Conservation (phyloP, 306 rosid species). For the cucumber (Cucumis sativus) region DNA sequence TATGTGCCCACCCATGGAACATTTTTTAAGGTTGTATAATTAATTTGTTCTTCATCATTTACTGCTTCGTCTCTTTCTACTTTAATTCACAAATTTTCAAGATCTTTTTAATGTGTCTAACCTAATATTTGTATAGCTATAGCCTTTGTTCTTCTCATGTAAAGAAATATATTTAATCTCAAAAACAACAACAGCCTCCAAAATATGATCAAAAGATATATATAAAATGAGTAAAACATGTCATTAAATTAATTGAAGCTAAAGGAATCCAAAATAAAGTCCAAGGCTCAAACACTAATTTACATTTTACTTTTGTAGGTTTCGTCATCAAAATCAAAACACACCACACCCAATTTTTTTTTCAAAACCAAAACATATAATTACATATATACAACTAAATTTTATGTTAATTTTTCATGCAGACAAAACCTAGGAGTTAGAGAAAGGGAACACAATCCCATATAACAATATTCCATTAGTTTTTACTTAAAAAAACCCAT, state of each 20-base stretch:
- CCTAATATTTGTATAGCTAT: neutral
- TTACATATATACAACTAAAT: neutral
- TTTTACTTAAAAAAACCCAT: neutral
- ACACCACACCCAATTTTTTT: neutral
- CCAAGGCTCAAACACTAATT: neutral
- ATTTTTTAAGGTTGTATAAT: neutral
- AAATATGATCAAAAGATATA: neutral
- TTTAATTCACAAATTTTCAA: neutral
- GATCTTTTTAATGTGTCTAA: neutral
- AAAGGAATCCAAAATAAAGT: conserved; percentile 3
- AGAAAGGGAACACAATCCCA: neutral
- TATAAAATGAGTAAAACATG: neutral
- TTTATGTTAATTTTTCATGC: neutral
- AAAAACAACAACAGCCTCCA: neutral
- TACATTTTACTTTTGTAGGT: neutral
- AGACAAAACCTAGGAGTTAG: conserved; percentile 4
- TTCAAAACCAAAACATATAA: neutral
- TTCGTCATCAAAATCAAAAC: neutral
- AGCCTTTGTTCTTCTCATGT: neutral
- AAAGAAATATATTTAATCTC: neutral
- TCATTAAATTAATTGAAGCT: neutral
- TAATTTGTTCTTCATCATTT: neutral
- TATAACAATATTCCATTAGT: conserved; percentile 1
- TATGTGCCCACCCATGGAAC: neutral
- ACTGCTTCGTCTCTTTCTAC: neutral